Conservation (phyloP, 192 early-diverging fungal genomes). For the Diversispora epigaea region DNA sequence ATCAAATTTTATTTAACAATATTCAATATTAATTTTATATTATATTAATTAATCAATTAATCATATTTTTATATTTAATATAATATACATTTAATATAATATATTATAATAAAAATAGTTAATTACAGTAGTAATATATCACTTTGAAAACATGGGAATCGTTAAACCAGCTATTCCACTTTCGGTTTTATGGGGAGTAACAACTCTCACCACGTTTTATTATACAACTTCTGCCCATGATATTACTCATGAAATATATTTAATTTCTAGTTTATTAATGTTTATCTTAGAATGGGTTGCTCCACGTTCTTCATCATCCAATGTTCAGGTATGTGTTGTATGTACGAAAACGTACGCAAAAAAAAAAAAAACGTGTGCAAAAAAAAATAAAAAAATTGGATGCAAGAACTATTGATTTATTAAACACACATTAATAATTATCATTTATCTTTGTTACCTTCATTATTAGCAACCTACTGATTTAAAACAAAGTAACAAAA, state of each 20-base stretch:
- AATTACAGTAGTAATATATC: slow-evolving; percentile 31
- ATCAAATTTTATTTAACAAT: not conserved
- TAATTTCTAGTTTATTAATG: slow-evolving; percentile 29
- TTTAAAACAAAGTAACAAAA: too few relatives aligned
- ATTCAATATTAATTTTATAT: not conserved
- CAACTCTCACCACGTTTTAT: slow-evolving; percentile 30
- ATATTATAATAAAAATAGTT: not conserved
- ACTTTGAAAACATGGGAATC: slow-evolving; percentile 31
- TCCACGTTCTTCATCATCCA: not conserved
- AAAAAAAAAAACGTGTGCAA: not conserved
- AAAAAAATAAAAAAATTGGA: too few relatives aligned
- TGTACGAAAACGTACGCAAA: not conserved
- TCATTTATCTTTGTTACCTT: too few relatives aligned
- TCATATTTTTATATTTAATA: too few relatives aligned
- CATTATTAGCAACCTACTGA: too few relatives aligned
- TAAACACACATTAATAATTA: not conserved
- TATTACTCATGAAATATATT: slow-evolving; percentile 31
- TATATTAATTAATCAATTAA: not conserved
- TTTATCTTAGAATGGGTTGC: slow-evolving; percentile 26
- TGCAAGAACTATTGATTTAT: not conserved
- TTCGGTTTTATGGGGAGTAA: slow-evolving; percentile 22
- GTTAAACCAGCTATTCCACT: slow-evolving; percentile 29
- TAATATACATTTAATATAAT: too few relatives aligned
- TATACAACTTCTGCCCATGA: slow-evolving; percentile 28
- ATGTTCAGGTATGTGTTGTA: not conserved